Evolutionary conservation across 176 grass and related monocot species (phyloP), one percentile per base, ranked within the genome.

Genomic region (Lolium rigidum): DNA sequence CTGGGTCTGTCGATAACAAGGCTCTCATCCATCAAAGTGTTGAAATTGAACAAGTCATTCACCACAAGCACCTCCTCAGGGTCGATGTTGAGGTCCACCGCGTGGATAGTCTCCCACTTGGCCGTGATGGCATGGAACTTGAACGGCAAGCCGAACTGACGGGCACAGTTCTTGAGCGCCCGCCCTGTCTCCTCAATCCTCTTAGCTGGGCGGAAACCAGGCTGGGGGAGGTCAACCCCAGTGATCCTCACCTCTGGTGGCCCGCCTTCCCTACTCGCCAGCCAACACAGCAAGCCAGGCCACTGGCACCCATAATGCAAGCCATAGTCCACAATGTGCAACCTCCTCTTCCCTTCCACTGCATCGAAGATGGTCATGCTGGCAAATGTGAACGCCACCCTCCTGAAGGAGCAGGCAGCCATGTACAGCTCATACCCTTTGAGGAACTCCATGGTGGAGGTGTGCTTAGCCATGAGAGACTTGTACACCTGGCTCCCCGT

Each of bases 251-350:
- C 79, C 57, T 77, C 82, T 0, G 87, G 90, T 4, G 87, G 67
- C 20, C 84, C 87, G 1, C 83, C 87, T 1, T 67, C 47, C 56
- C 72, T 70, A 7, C 10, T 60, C 0, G 86, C 75, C 28, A 84
- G 57, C 1, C 56, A 65, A 31, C 57, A 66, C 18, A 92, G 25
- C 58, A 92, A 63, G 13, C 80, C 88, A 6, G 91, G 91, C 87
- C 91, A 92, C 15, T 92, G 91, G 80, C 89, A 87, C 20, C 91
- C 87, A 11, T 84, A 89, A 51, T 70, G 44, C 35, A 81, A 62
- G 47, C 91, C 91, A 0, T 86, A 89, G 22, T 89, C 75, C 9
- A 92, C 88, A 26, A 92, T 89, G 65, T 92, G 91, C 44, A 92
- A 6, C 57, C 37, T 92, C 8, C 54, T 61, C 63, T 70, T 80